Evolutionary conservation across 2,329 filamentous ascomycete species (phyloP).

Genomic region (Penicillium expansum): DNA sequence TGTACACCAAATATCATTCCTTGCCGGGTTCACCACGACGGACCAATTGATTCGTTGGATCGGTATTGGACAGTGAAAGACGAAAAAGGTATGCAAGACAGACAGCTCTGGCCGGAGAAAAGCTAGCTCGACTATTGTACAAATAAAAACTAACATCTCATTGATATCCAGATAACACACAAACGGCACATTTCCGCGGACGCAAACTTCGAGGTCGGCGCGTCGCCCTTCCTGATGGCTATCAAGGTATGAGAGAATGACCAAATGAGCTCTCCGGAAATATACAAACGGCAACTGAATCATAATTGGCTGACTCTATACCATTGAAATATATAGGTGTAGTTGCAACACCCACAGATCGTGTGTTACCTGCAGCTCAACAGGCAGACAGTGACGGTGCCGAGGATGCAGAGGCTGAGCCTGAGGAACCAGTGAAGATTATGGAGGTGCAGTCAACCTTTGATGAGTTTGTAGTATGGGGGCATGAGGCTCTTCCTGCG

Average conservation of each 20-base stretch:
- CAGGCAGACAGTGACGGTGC: conserved; percentile 42
- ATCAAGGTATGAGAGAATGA: conserved; percentile 50
- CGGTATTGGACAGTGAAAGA: conserved; percentile 64
- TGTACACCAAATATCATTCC: conserved; percentile 71
- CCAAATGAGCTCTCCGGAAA: background rate
- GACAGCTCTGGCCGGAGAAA: background rate
- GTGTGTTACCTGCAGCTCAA: conserved; percentile 24
- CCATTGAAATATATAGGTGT: conserved; percentile 48
- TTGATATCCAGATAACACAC: conserved; percentile 30
- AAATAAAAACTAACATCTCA: background rate
- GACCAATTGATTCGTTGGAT: conserved; percentile 61
- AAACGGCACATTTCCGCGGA: conserved; percentile 71
- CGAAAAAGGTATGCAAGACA: conserved; percentile 38
- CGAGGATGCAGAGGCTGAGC: conserved; percentile 47
- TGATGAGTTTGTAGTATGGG: conserved; percentile 77
- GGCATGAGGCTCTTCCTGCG: conserved; percentile 67
- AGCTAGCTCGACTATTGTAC: too few species aligned
- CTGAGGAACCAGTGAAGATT: conserved; percentile 52
- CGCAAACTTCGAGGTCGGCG: conserved; percentile 70
- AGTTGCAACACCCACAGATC: conserved; percentile 53
- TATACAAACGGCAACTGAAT: background rate
- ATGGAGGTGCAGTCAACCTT: conserved; percentile 67
- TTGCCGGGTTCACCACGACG: conserved; percentile 75
- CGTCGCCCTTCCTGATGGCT: conserved; percentile 67
- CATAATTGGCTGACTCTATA: background rate